Conservation (phyloP, 371 early-diverging fungal genomes). For the Mortierella sp. region DNA sequence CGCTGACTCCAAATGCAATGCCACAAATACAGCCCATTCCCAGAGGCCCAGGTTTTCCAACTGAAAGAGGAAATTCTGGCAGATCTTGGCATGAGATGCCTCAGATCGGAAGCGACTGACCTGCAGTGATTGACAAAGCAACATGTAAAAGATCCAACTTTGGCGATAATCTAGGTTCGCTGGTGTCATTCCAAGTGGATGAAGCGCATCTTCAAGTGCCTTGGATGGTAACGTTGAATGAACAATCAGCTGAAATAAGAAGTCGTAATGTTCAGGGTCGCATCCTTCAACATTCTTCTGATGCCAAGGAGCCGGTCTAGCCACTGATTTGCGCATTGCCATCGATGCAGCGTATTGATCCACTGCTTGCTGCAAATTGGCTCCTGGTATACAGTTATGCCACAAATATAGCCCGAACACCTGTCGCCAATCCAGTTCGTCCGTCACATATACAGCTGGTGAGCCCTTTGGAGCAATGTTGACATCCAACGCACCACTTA, state of each 20-base stretch:
- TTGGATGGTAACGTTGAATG: constrained; percentile 58
- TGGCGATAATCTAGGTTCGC: constrained; percentile 69
- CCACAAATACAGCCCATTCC: constrained; percentile 78
- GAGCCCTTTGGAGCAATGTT: constrained; percentile 27
- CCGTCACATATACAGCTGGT: constrained; percentile 36
- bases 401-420: constrained; percentile 79
- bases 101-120: constrained; percentile 61
- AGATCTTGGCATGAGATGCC: constrained; percentile 51
- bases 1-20: constrained; percentile 41
- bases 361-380: constrained; percentile 62
- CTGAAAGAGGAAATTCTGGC: constrained; percentile 65
- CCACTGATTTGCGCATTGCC: constrained; percentile 23
- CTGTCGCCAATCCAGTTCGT: constrained; percentile 75
- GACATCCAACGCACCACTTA: constrained; percentile 61
- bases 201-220: constrained; percentile 66
- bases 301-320: constrained; percentile 63
- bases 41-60: constrained; percentile 77
- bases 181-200: constrained; percentile 62
- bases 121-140: constrained; percentile 63
- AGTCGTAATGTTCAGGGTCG: constrained; percentile 60
- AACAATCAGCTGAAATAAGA: constrained; percentile 73
- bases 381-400: constrained; percentile 69
- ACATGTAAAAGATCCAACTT: constrained; percentile 69
- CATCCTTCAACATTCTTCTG: constrained; percentile 1
- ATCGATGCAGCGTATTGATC: constrained; percentile 59